phyloP scores from a whole-genome alignment of 2,329 filamentous ascomycete genomes.

The Fonsecaea pedrosoi region DNA sequence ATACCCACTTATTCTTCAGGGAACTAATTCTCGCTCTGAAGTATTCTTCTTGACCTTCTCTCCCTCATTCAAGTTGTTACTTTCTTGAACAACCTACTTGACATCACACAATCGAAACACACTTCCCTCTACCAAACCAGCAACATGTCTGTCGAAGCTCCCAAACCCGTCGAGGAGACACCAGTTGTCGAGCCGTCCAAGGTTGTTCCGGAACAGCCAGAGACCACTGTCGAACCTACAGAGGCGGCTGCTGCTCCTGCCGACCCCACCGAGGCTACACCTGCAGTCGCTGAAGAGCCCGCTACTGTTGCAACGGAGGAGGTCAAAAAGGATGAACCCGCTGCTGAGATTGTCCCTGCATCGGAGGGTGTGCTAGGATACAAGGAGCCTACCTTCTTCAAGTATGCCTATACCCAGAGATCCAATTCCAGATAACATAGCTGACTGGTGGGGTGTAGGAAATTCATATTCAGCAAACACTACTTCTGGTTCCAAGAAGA shows the following conservation, averaged over 20 bases:
- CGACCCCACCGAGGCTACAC: conserved; percentile 39
- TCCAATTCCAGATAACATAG: not conserved
- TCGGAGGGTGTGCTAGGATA: conserved; percentile 86
- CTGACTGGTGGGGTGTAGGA: conserved; percentile 59
- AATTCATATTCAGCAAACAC: conserved; percentile 88
- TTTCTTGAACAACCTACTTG: conserved; percentile 46
- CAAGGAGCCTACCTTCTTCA: conserved; percentile 88
- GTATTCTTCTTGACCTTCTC: conserved; percentile 16
- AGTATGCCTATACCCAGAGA: conserved; percentile 66
- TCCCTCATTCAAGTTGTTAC: conserved; percentile 42
- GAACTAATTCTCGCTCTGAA: conserved; percentile 33
- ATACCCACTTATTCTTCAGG: conserved; percentile 21
- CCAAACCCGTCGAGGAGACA: conserved; percentile 72
- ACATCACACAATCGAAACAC: conserved; percentile 38
- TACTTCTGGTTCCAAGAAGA: conserved; percentile 87
- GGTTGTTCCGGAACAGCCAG: conserved; percentile 45
- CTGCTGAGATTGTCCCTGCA: conserved; percentile 67
- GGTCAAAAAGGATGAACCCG: conserved; percentile 53
- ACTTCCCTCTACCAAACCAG: conserved; percentile 4
- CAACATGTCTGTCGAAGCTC: conserved; percentile 73
- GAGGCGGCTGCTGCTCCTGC: conserved; percentile 35
- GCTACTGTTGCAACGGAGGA: conserved; percentile 50
- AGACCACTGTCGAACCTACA: conserved; percentile 39
- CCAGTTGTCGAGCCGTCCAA: conserved; percentile 46
- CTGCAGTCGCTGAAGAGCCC: conserved; percentile 41